Percentiles rank a stretch among this genome's conserved stretches.
Evolutionary conservation across 2,329 filamentous ascomycete genomes (phyloP).

Genomic region (Davidsoniella virescens): DNA sequence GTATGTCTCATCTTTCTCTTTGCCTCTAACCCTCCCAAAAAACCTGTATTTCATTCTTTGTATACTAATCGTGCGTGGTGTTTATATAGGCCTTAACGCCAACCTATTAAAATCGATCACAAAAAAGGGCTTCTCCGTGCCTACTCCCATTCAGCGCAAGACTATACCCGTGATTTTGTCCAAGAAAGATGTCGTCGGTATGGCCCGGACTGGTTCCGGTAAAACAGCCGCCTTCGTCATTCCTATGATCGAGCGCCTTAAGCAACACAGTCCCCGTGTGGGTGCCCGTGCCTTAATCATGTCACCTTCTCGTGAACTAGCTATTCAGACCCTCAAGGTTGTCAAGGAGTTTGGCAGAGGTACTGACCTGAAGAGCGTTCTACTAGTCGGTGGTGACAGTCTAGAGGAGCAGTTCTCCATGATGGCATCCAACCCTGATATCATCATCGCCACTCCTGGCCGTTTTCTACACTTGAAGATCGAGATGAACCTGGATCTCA

Average conservation of each 20-base stretch:
- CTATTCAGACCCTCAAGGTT: conserved; percentile 87
- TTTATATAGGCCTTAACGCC: conserved; percentile 48
- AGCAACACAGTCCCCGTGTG: conserved; percentile 71
- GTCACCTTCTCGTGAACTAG: conserved; percentile 85
- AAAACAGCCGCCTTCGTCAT: conserved; percentile 98
- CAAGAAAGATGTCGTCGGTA: conserved; percentile 89
- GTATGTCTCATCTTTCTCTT: conserved; percentile 22
- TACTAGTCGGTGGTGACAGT: conserved; percentile 89
- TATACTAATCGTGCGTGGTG: not conserved
- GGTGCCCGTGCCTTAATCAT: conserved; percentile 76
- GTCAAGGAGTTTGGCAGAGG: conserved; percentile 86
- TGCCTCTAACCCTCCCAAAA: not conserved
- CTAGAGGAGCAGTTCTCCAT: conserved; percentile 86
- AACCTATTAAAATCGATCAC: conserved; percentile 80
- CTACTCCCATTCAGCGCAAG: conserved; percentile 94
- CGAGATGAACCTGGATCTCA: conserved; percentile 86
- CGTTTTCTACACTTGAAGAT: conserved; percentile 94
- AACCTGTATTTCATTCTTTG: not conserved
- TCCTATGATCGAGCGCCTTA: conserved; percentile 90
- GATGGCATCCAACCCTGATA: conserved; percentile 91
- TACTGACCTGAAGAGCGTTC: conserved; percentile 76
- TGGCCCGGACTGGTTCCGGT: conserved; percentile 96
- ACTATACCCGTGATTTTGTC: conserved; percentile 85
- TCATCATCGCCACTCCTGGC: conserved; percentile 91
- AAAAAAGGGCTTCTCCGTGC: conserved; percentile 86